Evolutionary conservation across 768 basidiomycete genomes (phyloP), one percentile per base, ranked within the genome.

Genomic region (Termitomyces sp.): DNA sequence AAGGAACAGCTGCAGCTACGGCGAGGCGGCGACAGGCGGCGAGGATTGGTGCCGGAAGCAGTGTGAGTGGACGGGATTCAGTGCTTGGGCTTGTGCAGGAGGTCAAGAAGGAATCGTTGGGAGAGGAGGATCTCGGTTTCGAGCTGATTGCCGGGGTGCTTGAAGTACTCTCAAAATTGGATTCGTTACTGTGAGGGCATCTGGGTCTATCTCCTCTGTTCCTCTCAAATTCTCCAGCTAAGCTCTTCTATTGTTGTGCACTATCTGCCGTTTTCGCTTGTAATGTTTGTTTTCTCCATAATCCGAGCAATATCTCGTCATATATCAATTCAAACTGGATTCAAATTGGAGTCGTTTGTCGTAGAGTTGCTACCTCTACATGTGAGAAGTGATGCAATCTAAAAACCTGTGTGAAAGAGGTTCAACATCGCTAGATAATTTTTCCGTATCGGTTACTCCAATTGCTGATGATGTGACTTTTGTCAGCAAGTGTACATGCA

Each of bases 101-200:
- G 66, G 89, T 84, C 44, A 83, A 82, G 69, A 84, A 84, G 68
- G 91, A 93, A 76, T 77, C 84, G 69, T 71, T 73, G 34, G 73
- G 72, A 13, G 86, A 88, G 41, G 92, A 90, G 66, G 96, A 98
- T 70, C 71, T 88, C 46, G 86, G 85, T 46, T 91, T 97, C 63
- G 97, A 99, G 77, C 79, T 98, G 53, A 76, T 98, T 10, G 92
- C 92, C 5, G 94, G 92, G 0, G 94, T 98, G 36, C 72, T 98
- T 59, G 94, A 97, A 75, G 94, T 98, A 46, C 82, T 97, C 61
- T 88, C 89, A 52, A 90, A 94, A 71, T 82, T 98, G 72, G 94
- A 98, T 74, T 94, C 91, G 59, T 69, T 94, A 67, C 76, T 93
- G 53, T 90, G 69, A 79, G 47, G 34, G 24, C 5, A 27, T 14